Evolutionary conservation across 768 basidiomycete species (phyloP), one percentile per base, ranked within the genome.

Genomic region (Boletus barrowsii): DNA sequence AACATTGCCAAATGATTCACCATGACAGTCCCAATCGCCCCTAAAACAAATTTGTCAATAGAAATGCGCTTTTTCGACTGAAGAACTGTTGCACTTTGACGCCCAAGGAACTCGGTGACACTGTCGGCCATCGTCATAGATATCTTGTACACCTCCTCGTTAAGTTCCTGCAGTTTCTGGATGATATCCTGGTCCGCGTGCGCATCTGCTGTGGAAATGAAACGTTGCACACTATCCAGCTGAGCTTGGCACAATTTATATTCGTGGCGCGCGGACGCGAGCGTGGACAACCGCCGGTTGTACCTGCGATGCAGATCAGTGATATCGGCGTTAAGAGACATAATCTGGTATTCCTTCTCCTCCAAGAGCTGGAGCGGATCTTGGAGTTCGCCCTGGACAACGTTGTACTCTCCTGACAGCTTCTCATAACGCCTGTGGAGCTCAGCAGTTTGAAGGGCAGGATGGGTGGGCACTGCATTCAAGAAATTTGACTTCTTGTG

Each of bases 141-240:
- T 14, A 17, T 49, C 2, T 50, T 43, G 3, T 57, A 47, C 15
- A 56, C 7, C 26, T 56, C 54, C 18, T 43, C 40, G 17, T 56
- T 56, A 4, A 57, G 43, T 14, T 50, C 44, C 14, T 36, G 26
- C 30, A 51, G 24, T 29, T 37, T 32, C 40, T 58, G 48, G 44
- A 39, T 39, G 14, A 58, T n/a, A 14, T 41, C 47, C 17, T 33
- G 14, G n/a, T 57, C 56, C 14, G 54, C 22, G 8, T 36, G 32
- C 10, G 33, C 29, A 26, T 57, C 54, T 5, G 54, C 54, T 1
- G 53, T 54, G 36, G 37, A 39, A 17, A 39, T 39, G 17, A 39
- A 39, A 14, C 37, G 17, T 18, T 39, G 37, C 15, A 39, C 17
- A 8, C n/a, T 39, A 17, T n/a, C 37, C n/a, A 39, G 8, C 37